Base-by-base conservation (phyloP, 2,329 filamentous ascomycete genomes). In the Raffaelea ambrosiae region DNA sequence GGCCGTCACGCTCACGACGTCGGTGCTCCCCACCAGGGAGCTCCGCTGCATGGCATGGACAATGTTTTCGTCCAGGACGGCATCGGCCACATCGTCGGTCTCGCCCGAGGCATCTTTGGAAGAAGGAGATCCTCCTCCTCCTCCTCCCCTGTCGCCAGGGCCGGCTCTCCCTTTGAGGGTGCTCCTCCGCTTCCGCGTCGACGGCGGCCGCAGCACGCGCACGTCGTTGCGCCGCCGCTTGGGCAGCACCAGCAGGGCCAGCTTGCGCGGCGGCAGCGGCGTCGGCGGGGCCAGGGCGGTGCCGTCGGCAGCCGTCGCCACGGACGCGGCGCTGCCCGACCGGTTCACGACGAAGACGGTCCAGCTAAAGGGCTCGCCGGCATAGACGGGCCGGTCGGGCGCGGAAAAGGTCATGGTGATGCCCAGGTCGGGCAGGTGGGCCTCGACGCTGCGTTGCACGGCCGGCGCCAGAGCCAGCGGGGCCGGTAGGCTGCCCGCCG, bases 291-390 rank as follows among this genome's bases (percentile, higher is more conserved):
- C 42, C 13, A 31, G 71, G 11, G 5, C 13, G 13, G 18, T 10
- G 19, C 9, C n/a, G 41, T 16, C 33, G 26, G 8, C 1, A 2
- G 4, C 5, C 18, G 31, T 4, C 21, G 31, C 8, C n/a, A 5
- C 21, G 18, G 70, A 66, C 11, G 52, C 21, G 8, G 41, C 55
- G 39, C 41, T 22, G 3, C 9, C 50, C 42, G 77, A 79, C 43
- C 83, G 79, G 62, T 91, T 93, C 54, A 88, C 83, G 35, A 90
- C 81, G 58, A 88, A 85, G 16, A 90, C 74, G 31, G 75, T 76
- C 82, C 87, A 88, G 38, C 71, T 69, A 61, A 93, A 89, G 44
- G 81, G 70, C 41, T 86, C 73, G 35, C 84, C 84, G 0, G 81
- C 74, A 49, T 70, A 72, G 21, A 87, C 70, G 46, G 74, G 70